A percentile compares a stretch with the other conserved stretches of the same genome.
Conservation (phyloP, 352 stramenopile species). For the Phytophthora sp. region DNA sequence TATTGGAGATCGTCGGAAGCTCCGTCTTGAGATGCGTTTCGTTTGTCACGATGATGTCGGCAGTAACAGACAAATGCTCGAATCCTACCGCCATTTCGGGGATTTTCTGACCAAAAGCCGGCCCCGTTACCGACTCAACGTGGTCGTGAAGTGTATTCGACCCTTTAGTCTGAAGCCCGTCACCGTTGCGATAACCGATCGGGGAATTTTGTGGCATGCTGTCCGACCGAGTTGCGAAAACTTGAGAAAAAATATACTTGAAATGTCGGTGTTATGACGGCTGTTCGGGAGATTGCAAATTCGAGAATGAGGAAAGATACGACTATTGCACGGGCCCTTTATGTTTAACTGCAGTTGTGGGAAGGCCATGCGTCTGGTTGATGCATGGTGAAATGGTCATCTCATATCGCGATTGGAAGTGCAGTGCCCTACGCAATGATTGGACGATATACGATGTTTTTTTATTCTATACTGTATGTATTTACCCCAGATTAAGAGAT, state of each 20-base stretch:
- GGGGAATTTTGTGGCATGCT: no score
- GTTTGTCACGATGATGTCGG: conserved; percentile 30
- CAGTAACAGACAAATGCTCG: conserved; percentile 34
- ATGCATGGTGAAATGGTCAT: neutral
- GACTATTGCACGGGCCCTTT: no score
- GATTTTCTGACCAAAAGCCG: neutral
- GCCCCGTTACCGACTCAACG: neutral
- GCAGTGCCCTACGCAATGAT: neutral
- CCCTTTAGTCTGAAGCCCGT: neutral
- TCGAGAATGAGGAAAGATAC: no score
- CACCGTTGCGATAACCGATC: neutral
- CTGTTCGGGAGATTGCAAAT: no score
- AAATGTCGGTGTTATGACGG: no score
- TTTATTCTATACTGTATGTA: no score
- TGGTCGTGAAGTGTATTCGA: neutral
- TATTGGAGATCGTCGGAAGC: conserved; percentile 31
- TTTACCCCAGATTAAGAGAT: no score
- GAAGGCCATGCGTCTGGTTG: no score
- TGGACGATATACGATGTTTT: neutral
- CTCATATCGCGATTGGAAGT: neutral
- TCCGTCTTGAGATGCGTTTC: conserved; percentile 15
- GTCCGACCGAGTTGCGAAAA: no score
- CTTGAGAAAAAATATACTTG: no score
- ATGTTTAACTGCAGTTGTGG: no score
- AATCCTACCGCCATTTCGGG: conserved; percentile 42